Conservation (phyloP, 164 flowering plant species). For the Piper longum region DNA sequence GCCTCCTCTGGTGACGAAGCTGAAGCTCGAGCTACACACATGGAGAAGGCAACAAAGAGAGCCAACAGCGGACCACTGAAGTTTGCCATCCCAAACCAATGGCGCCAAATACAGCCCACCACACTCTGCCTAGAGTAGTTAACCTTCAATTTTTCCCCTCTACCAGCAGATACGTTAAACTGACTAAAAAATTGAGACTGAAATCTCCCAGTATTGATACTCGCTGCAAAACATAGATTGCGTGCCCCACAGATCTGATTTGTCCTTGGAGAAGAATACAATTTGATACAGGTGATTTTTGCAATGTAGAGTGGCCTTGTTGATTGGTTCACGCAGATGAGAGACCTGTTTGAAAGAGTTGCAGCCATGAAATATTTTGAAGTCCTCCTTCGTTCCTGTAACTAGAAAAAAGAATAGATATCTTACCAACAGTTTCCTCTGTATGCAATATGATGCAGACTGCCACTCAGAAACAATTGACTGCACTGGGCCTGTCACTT, state of each 20-base stretch:
- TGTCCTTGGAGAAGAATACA: neutral
- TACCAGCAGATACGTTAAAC: neutral
- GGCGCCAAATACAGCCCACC: neutral
- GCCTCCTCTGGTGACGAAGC: constrained; percentile 15
- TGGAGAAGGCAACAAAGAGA: constrained; percentile 1
- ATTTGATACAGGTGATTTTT: neutral
- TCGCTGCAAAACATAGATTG: neutral
- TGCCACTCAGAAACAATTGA: neutral
- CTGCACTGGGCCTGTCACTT: neutral
- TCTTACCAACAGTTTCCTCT: neutral
- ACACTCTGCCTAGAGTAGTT: neutral
- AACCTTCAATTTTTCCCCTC: neutral
- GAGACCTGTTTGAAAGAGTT: neutral
- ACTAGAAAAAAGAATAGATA: neutral
- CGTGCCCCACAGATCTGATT: neutral
- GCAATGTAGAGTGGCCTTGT: neutral
- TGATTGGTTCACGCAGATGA: neutral
- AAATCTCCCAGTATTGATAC: neutral
- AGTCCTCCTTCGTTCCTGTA: neutral
- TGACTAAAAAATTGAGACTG: neutral
- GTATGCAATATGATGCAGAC: neutral
- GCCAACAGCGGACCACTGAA: constrained; percentile 1
- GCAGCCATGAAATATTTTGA: neutral
- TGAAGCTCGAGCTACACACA: neutral
- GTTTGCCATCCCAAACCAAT: constrained; percentile 2